phyloP scores from a whole-genome alignment of 2,329 filamentous ascomycete genomes.

The Xylariaceae sp. region DNA sequence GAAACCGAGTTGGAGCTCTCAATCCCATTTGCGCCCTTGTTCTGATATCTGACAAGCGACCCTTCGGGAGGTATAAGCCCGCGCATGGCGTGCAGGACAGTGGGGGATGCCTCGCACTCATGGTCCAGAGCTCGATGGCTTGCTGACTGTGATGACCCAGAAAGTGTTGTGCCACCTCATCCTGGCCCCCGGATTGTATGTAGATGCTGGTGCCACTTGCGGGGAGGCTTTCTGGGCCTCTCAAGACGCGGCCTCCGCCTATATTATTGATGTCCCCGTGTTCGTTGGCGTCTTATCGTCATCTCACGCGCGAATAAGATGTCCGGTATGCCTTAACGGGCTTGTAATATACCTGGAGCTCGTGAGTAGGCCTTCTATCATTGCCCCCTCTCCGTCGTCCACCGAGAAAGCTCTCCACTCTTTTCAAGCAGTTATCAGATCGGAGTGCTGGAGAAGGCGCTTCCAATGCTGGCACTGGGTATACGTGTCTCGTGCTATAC shows the following conservation, averaged over 20 bases:
- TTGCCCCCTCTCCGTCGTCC: neutral
- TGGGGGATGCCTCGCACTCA: neutral
- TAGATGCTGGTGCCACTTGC: no score
- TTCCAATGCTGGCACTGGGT: no score
- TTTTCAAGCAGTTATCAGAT: neutral
- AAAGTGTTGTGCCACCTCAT: neutral
- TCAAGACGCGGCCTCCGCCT: no score
- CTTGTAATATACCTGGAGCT: neutral
- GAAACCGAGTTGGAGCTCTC: no score
- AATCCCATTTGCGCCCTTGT: neutral
- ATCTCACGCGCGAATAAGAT: no score
- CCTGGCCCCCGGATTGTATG: no score
- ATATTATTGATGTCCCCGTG: no score
- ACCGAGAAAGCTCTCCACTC: neutral
- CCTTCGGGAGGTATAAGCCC: slow-evolving; percentile 27
- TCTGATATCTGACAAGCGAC: no score
- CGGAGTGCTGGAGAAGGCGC: no score
- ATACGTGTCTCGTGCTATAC: neutral
- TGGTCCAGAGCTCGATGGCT: neutral
- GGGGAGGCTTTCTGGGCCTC: no score
- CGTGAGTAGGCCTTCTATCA: neutral
- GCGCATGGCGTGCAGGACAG: slow-evolving; percentile 2
- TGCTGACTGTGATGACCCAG: neutral
- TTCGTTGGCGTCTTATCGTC: no score
- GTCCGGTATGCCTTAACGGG: no score